phyloP scores from a whole-genome alignment of 805 yeast species.

The Spathaspora sp. region DNA sequence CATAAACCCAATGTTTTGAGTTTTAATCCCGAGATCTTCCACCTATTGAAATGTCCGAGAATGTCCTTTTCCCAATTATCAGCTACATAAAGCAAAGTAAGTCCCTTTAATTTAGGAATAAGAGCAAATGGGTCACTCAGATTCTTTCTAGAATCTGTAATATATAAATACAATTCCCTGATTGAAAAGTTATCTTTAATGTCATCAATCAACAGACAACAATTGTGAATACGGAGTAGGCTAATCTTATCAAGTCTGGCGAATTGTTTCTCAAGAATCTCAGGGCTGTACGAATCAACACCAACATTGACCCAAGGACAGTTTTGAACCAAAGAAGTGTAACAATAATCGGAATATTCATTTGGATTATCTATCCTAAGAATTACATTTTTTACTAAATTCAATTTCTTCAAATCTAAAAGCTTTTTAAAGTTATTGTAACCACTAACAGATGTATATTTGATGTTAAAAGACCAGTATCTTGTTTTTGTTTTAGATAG shows the following conservation, averaged over 20 bases:
- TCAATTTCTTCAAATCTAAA: not conserved
- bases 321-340: not conserved
- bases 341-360: not conserved
- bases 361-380: not conserved
- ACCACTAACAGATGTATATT: no score
- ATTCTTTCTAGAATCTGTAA: no score
- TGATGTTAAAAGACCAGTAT: not conserved
- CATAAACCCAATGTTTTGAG: not conserved
- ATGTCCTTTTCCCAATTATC: no score
- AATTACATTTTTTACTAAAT: not conserved
- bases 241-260: no score
- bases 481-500: not conserved
- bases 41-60: no score
- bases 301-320: not conserved
- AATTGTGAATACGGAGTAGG: no score
- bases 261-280: not conserved
- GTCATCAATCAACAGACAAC: no score
- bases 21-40: not conserved
- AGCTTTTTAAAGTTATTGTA: not conserved
- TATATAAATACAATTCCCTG: no score
- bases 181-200: no score
- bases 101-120: no score
- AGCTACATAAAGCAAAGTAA: no score
- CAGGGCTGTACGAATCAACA: not conserved
- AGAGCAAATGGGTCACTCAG: no score